Evolutionary conservation across 2,329 filamentous ascomycete species (phyloP).

Genomic region (Ascochyta lentis): DNA sequence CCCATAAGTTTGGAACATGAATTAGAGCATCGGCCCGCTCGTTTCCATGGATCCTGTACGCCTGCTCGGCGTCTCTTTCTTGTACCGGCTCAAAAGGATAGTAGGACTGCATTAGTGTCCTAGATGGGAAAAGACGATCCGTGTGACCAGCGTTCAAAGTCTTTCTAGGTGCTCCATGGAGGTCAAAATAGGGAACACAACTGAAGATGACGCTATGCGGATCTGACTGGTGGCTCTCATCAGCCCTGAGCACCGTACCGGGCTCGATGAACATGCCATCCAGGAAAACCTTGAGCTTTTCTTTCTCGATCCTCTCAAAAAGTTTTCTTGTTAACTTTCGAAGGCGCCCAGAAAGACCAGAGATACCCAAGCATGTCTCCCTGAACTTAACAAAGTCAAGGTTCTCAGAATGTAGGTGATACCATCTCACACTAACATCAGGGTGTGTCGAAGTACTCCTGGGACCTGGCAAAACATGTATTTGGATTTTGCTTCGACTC

Average conservation of each 20-base stretch:
- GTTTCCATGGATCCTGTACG: slow-evolving; percentile 33
- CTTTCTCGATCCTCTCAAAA: slow-evolving; percentile 33
- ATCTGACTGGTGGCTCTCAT: slow-evolving; percentile 28
- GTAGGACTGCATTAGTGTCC: slow-evolving; percentile 42
- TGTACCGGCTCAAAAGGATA: slow-evolving; percentile 42
- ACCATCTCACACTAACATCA: slow-evolving; percentile 32
- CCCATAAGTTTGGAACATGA: slow-evolving; percentile 41
- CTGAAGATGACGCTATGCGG: slow-evolving; percentile 38
- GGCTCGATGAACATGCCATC: slow-evolving; percentile 44
- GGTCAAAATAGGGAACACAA: slow-evolving; percentile 38
- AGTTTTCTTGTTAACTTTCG: slow-evolving; percentile 24
- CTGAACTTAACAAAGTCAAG: slow-evolving; percentile 35
- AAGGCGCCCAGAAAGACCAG: slow-evolving; percentile 25
- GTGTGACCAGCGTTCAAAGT: neutral
- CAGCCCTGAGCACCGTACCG: slow-evolving; percentile 40
- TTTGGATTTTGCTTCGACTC: slow-evolving; percentile 25
- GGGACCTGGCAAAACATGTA: slow-evolving; percentile 33
- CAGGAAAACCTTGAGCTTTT: slow-evolving; percentile 33
- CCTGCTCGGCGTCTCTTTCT: slow-evolving; percentile 42
- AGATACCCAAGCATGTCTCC: slow-evolving; percentile 30
- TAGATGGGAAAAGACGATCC: slow-evolving; percentile 25
- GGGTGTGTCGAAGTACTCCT: slow-evolving; percentile 17
- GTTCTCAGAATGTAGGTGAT: slow-evolving; percentile 29
- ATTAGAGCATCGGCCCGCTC: slow-evolving; percentile 25
- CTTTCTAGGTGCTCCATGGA: slow-evolving; percentile 17